These are phyloP conservation scores for Entomortierella beljakovae DNA, from an alignment of 192 early-diverging fungal species.

Conservation along the genomic window DNA sequence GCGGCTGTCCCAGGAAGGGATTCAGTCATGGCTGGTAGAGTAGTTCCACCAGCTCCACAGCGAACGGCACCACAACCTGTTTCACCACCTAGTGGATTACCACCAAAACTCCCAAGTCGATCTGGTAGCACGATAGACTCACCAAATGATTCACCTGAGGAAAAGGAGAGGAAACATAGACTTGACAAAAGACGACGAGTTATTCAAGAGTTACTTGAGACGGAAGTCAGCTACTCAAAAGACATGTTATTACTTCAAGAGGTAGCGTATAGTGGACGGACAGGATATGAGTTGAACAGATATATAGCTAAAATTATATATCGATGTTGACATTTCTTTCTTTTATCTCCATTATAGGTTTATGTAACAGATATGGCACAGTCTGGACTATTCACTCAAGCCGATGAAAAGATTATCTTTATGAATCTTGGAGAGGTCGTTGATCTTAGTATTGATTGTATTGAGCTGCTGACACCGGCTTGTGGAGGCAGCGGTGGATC, in stretches of 20 bases:
- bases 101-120: slow-evolving; percentile 40
- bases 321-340: background rate
- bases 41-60: slow-evolving; percentile 29
- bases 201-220: slow-evolving; percentile 80
- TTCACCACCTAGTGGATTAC: slow-evolving; percentile 23
- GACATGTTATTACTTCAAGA: slow-evolving; percentile 83
- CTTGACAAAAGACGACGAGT: slow-evolving; percentile 75
- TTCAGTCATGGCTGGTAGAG: slow-evolving; percentile 8
- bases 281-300: background rate
- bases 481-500: slow-evolving; percentile 44
- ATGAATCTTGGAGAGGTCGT: slow-evolving; percentile 83
- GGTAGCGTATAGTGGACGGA: slow-evolving; percentile 2
- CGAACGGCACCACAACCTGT: slow-evolving; percentile 34
- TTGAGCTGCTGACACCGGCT: slow-evolving; percentile 72
- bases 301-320: background rate
- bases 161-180: slow-evolving; percentile 43
- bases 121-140: slow-evolving; percentile 10
- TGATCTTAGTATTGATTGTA: slow-evolving; percentile 70
- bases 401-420: slow-evolving; percentile 81
- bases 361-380: slow-evolving; percentile 71
- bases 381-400: slow-evolving; percentile 58
- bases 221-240: slow-evolving; percentile 77
- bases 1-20: slow-evolving; percentile 9
- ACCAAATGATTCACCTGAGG: slow-evolving; percentile 36
- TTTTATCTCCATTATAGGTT: slow-evolving; percentile 29